Evolutionary conservation across 2,329 filamentous ascomycete genomes (phyloP), one percentile per base, ranked within the genome.

Genomic region (Byssochlamys sp.): DNA sequence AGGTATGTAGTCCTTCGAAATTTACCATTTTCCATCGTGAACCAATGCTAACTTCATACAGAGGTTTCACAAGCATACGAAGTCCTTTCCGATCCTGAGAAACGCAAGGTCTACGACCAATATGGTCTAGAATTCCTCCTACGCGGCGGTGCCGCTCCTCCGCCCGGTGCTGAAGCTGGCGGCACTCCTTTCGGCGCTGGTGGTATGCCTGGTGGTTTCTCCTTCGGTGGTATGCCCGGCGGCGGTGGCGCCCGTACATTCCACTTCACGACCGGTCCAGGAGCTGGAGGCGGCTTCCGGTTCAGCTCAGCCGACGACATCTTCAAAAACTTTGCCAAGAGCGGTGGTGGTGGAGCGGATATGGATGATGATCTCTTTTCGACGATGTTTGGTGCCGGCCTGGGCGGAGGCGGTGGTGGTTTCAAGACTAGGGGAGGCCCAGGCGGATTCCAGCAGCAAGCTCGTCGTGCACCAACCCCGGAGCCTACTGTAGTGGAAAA

Each of bases 61-160:
- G 94, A 97, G 73, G 89, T 91, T 63, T 96, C 91, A 1, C 91
- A 97, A 77, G 94, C 94, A 58, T 99, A 96, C 78, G 94, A 99
- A 77, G 95, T 99, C 66, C 85, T 99, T 2, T 95, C 90, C 60
- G 94, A 99, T 68, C 91, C 92, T 59, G 91, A 97, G 72, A 99
- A 97, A 77, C 88, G 94, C 68, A 94, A 95, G 75, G 86, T 87
- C 49, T 99, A 99, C 73, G 94, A 99, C 72, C 87, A 92, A 71
- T 96, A 87, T 74, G 94, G 94, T 61, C 86, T 97, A 60, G 94
- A 97, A 67, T 96, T 92, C 77, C 82, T 99, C 55, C 81, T 95
- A 31, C 87, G 88, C 54, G 91, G 91, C 53, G 91, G 90, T 29
- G 79, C 81, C 54, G 78, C 83, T 7, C 84, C 89, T 33, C 84